A percentile compares a stretch with the other conserved stretches of the same genome.
Evolutionary conservation across 2,329 filamentous ascomycete genomes (phyloP).

Genomic region (Colletotrichum incanum): DNA sequence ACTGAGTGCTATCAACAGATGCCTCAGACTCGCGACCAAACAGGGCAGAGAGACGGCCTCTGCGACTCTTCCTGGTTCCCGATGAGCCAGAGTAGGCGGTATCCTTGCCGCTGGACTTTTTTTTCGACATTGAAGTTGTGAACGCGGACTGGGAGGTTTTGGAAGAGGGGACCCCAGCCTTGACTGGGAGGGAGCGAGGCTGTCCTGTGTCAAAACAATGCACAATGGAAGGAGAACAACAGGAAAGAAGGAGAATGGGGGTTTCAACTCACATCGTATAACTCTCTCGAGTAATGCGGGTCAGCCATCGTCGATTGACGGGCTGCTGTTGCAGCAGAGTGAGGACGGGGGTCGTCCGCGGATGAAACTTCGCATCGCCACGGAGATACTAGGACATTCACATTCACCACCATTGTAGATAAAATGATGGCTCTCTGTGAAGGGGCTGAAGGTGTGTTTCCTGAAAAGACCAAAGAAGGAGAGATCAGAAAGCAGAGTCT

Average conservation of each 20-base stretch:
- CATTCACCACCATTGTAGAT: not conserved
- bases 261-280: not conserved
- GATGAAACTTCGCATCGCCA: not conserved
- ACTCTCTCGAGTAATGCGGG: not conserved
- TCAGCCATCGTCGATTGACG: not conserved
- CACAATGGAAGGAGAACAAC: conserved; percentile 1
- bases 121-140: conserved; percentile 16
- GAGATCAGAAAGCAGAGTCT: not conserved
- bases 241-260: too few species aligned
- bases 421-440: not conserved
- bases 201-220: conserved; percentile 6
- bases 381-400: not conserved
- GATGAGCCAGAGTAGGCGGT: not conserved
- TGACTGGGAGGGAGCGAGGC: not conserved
- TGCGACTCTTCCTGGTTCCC: not conserved
- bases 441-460: not conserved
- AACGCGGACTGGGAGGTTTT: not conserved
- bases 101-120: not conserved
- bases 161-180: not conserved
- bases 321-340: not conserved
- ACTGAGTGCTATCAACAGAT: not conserved
- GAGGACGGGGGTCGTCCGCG: not conserved
- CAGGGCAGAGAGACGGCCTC: conserved; percentile 23
- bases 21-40: conserved; percentile 11
- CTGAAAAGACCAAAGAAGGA: not conserved